phyloP scores from a whole-genome alignment of 768 basidiomycete species.

The Gymnopilus dilepis region DNA sequence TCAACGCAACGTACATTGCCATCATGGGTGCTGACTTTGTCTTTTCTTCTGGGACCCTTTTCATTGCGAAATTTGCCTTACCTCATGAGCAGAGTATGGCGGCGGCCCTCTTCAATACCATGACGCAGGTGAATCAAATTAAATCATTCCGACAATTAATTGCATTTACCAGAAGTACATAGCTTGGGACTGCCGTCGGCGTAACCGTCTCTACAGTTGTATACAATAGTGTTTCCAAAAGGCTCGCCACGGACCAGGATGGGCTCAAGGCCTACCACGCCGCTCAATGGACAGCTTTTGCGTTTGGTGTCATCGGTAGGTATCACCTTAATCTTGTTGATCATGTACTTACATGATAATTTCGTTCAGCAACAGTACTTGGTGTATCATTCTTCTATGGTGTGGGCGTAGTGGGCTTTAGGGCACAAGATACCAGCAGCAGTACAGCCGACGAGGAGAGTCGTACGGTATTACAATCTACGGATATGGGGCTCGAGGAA shows the following conservation, averaged over 20 bases:
- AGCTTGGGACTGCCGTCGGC: constrained; percentile 75
- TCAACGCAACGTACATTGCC: constrained; percentile 65
- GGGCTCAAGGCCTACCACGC: constrained; percentile 56
- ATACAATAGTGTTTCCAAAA: constrained; percentile 53
- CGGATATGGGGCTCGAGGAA: too few relatives aligned
- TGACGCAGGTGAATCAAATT: constrained; percentile 63
- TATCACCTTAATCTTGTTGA: not conserved
- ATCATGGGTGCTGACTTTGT: constrained; percentile 86
- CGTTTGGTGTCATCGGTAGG: constrained; percentile 65
- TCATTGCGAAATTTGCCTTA: constrained; percentile 68
- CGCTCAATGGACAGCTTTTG: constrained; percentile 69
- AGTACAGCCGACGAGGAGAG: too few relatives aligned
- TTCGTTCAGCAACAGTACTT: constrained; percentile 25
- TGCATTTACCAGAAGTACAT: too few relatives aligned
- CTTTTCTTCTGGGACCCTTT: constrained; percentile 74
- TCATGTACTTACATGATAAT: not conserved
- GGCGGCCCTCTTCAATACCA: constrained; percentile 81
- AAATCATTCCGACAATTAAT: not conserved
- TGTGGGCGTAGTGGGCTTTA: constrained; percentile 35
- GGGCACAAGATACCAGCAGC: too few relatives aligned
- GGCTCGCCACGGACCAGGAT: constrained; percentile 38
- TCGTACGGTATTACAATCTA: too few relatives aligned
- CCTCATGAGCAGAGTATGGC: constrained; percentile 78
- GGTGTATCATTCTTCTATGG: constrained; percentile 33
- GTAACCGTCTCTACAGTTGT: constrained; percentile 76